These are phyloP conservation scores for Monilinia fructicola DNA, from an alignment of 2,329 filamentous ascomycete species.

Conservation along the genomic window DNA sequence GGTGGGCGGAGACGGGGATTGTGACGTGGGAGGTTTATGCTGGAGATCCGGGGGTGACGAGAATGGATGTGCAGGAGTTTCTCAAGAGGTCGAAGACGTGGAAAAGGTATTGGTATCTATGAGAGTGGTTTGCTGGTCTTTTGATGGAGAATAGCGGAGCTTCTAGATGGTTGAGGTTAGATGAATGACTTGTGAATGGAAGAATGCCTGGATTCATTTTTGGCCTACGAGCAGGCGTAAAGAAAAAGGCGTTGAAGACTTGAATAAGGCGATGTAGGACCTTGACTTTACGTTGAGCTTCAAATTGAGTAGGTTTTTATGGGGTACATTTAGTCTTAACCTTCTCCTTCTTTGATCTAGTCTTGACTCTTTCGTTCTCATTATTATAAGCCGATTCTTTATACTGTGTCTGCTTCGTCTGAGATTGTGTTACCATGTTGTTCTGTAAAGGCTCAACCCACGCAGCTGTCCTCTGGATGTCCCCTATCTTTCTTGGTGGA, in stretches of 20 bases:
- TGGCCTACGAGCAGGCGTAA: background rate
- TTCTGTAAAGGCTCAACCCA: too few relatives aligned
- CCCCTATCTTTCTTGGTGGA: background rate
- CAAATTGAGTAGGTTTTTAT: background rate
- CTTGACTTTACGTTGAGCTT: background rate
- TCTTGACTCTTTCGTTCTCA: background rate
- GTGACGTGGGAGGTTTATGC: conserved; percentile 4
- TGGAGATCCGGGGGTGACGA: background rate
- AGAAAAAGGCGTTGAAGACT: background rate
- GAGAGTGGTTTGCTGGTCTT: background rate
- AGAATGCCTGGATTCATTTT: background rate
- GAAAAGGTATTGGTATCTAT: conserved; percentile 2
- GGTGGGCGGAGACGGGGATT: background rate
- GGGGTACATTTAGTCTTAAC: background rate
- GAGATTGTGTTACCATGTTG: background rate
- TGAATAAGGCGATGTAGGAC: background rate
- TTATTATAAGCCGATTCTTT: too few relatives aligned
- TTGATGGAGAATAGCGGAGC: background rate
- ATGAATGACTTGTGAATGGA: too few relatives aligned
- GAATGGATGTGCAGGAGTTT: background rate
- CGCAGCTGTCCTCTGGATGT: background rate
- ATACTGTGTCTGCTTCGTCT: background rate
- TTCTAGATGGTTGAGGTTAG: too few relatives aligned
- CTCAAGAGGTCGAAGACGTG: background rate
- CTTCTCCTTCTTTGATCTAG: background rate